A percentile compares a stretch with the other conserved stretches of the same genome.
These are phyloP conservation scores for Proliferodiscus dingleyae DNA, from an alignment of 2,329 filamentous ascomycete genomes.

Conservation along the genomic window DNA sequence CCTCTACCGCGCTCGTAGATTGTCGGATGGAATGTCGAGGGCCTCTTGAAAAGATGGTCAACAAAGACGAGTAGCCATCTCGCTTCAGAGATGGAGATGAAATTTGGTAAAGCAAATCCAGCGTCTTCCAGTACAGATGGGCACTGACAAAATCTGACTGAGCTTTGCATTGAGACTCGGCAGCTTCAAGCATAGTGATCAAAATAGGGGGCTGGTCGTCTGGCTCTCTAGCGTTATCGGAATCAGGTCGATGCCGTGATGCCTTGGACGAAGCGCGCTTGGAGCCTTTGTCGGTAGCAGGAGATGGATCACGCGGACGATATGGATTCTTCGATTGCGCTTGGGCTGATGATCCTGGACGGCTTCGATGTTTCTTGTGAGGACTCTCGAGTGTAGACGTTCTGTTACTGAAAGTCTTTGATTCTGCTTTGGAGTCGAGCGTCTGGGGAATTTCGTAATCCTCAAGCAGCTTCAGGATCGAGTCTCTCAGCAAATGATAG, in stretches of 20 bases:
- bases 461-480: slow-evolving; percentile 73
- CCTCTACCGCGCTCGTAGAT: slow-evolving; percentile 67
- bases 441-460: slow-evolving; percentile 76
- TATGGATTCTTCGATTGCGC: slow-evolving; percentile 57
- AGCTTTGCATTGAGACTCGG: slow-evolving; percentile 70
- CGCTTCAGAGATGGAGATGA: slow-evolving; percentile 56
- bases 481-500: slow-evolving; percentile 75
- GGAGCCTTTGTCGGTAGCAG: slow-evolving; percentile 11
- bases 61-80: slow-evolving; percentile 65
- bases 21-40: slow-evolving; percentile 65
- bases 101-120: slow-evolving; percentile 65
- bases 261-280: slow-evolving; percentile 16
- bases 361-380: slow-evolving; percentile 55
- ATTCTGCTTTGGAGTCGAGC: slow-evolving; percentile 53
- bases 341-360: slow-evolving; percentile 42
- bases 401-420: slow-evolving; percentile 66
- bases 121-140: slow-evolving; percentile 79
- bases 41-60: slow-evolving; percentile 69
- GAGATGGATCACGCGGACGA: slow-evolving; percentile 29
- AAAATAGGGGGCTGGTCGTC: slow-evolving; percentile 48
- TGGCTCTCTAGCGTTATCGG: slow-evolving; percentile 31
- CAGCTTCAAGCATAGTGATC: slow-evolving; percentile 70
- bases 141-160: slow-evolving; percentile 79
- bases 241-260: slow-evolving; percentile 18
- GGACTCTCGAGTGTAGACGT: slow-evolving; percentile 46